phyloP scores from a whole-genome alignment of 495 filamentous ascomycete genomes.

The Aspergillus ostianus region DNA sequence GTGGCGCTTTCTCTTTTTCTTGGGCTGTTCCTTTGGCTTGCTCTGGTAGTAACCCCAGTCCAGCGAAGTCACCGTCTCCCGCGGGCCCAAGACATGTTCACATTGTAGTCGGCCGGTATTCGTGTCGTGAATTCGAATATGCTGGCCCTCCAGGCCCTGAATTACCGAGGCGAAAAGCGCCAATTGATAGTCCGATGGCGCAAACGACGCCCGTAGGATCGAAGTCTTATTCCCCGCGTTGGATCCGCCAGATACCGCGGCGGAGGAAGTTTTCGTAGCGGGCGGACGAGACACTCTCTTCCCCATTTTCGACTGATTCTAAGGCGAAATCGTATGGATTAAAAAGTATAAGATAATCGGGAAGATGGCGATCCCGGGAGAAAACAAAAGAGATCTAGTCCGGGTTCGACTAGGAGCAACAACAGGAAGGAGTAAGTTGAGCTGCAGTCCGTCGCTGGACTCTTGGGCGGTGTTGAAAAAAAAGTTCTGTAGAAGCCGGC shows the following conservation, averaged over 20 bases:
- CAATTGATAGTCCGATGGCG: constrained; percentile 54
- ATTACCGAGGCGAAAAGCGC: constrained; percentile 60
- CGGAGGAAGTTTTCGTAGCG: constrained; percentile 47
- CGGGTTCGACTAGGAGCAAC: constrained; percentile 20
- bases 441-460: constrained; percentile 33
- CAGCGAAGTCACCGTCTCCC: constrained; percentile 53
- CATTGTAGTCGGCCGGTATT: constrained; percentile 56
- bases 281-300: constrained; percentile 49
- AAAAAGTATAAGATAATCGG: constrained; percentile 3
- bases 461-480: constrained; percentile 42
- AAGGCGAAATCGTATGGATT: constrained; percentile 4
- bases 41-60: constrained; percentile 54
- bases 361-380: background rate
- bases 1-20: constrained; percentile 58
- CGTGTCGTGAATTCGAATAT: constrained; percentile 59
- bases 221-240: constrained; percentile 46
- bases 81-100: constrained; percentile 52
- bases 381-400: constrained; percentile 11
- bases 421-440: constrained; percentile 25
- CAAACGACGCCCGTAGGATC: constrained; percentile 52
- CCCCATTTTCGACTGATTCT: constrained; percentile 40
- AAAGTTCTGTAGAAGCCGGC: constrained; percentile 45
- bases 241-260: constrained; percentile 36
- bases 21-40: constrained; percentile 38
- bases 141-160: constrained; percentile 57